Base-by-base conservation (phyloP, 2,329 filamentous ascomycete genomes). In the Pseudogymnoascus destructans region DNA sequence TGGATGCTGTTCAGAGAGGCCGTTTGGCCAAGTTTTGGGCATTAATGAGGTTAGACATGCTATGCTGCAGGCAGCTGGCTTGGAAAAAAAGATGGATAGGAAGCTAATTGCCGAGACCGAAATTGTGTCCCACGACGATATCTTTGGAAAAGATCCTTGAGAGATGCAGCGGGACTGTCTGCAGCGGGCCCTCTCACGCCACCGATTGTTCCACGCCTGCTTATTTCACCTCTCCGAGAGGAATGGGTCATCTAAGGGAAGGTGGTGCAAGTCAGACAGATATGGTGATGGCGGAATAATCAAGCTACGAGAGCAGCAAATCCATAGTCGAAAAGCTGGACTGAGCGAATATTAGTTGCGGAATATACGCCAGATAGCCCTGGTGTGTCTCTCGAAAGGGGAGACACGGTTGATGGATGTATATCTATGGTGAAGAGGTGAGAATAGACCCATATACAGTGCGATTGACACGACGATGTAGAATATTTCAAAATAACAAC, bases 41-140 rank as follows among this genome's bases (percentile, higher is more conserved):
- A 73, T 87, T 42, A 77, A 81, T 68, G 76, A 80, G 59, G 68
- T 88, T 8, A 71, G 83, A 57, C 85, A 80, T 77, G 80, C 83
- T 2, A 78, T 87, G 57, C 66, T 88, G 61, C 75, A 76, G 62
- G 84, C 84, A 38, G 79, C 78, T 59, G 81, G 79, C 1, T 69
- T 84, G 64, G 78, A 81, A 60, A 61, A 64, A 32, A 57, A 66
- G 19, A 67, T 69, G 55, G 74, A 73, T 65, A 66, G 72, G 49
- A 73, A 72, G 63, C 68, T 70, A 36, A 61, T 64, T 3, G 64
- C 62, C 35, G 65, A 65, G n/a, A 59, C 63, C 38, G 65, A 70
- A 58, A 66, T 69, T 49, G 61, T 68, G 33, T 60, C 66, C 13
- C 62, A 65, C 23, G 67, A 69, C 15, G 64, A 68, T 52, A 32